phyloP scores from a whole-genome alignment of 768 basidiomycete species.

The Hygrocybe punicea region DNA sequence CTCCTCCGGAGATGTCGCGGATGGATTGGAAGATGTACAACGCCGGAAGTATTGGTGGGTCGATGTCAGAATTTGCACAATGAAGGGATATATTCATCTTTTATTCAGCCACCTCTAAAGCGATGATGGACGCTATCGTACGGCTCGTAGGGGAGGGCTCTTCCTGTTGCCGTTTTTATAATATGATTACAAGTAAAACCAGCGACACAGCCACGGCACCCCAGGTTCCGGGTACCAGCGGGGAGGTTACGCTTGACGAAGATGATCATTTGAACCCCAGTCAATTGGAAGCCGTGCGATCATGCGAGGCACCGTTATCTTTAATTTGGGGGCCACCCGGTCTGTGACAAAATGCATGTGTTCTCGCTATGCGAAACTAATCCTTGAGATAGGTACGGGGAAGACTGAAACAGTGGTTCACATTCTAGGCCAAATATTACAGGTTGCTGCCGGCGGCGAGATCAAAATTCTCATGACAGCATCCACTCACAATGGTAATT shows the following conservation, averaged over 20 bases:
- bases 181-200: slow-evolving; percentile 40
- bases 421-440: slow-evolving; percentile 47
- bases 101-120: slow-evolving; percentile 52
- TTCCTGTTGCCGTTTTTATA: slow-evolving; percentile 49
- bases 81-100: background rate
- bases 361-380: background rate
- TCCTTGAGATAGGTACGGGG: slow-evolving; percentile 49
- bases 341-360: slow-evolving; percentile 18
- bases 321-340: slow-evolving; percentile 73
- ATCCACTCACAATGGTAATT: slow-evolving; percentile 62
- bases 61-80: background rate
- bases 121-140: slow-evolving; percentile 62
- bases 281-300: slow-evolving; percentile 49
- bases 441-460: slow-evolving; percentile 23
- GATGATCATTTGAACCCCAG: slow-evolving; percentile 47
- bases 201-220: too few species aligned
- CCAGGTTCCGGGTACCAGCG: background rate
- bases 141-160: slow-evolving; percentile 43
- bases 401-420: slow-evolving; percentile 70
- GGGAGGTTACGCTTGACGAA: background rate
- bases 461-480: slow-evolving; percentile 65
- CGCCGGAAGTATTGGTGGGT: slow-evolving; percentile 56
- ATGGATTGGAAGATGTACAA: slow-evolving; percentile 68
- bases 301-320: slow-evolving; percentile 44
- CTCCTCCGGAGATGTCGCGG: slow-evolving; percentile 54